Evolutionary conservation across 805 yeast genomes (phyloP).

Genomic region (Brettanomyces bruxellensis): DNA sequence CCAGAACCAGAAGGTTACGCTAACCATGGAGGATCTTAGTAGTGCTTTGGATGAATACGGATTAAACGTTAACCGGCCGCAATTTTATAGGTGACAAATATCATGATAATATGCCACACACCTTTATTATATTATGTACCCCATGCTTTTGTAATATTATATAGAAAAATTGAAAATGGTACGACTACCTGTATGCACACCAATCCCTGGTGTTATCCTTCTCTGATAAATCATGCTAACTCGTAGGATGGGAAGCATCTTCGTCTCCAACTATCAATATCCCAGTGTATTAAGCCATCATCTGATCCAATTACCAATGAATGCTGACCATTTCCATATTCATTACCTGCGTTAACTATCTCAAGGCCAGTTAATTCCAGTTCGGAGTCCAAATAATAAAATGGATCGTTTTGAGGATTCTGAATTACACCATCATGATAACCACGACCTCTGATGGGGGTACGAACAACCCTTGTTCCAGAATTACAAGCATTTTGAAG

Average conservation of each 20-base stretch:
- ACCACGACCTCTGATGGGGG: conserved; percentile 3
- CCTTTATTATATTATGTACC: not conserved
- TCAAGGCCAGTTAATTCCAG: conserved; percentile 53
- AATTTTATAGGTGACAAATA: conserved; percentile 63
- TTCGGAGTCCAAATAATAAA: conserved; percentile 18
- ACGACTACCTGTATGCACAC: not conserved
- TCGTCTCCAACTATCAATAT: conserved; percentile 54
- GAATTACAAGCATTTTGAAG: not conserved
- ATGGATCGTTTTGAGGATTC: conserved; percentile 10
- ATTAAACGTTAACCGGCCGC: conserved; percentile 81
- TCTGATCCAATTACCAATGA: conserved; percentile 53
- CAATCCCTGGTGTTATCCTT: too few relatives aligned
- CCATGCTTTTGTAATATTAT: conserved; percentile 6
- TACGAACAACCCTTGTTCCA: not conserved
- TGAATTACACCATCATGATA: too few relatives aligned
- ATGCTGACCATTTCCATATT: conserved; percentile 22
- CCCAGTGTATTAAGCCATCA: conserved; percentile 64
- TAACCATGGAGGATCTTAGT: conserved; percentile 89
- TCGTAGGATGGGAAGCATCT: conserved; percentile 51
- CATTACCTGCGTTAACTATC: conserved; percentile 35
- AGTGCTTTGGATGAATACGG: conserved; percentile 85
- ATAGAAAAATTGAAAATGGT: conserved; percentile 7
- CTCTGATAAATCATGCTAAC: conserved; percentile 22
- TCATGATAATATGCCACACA: not conserved
- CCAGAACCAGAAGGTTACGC: conserved; percentile 51